Evolutionary conservation across 495 filamentous ascomycete genomes (phyloP).

Genomic region (Neurospora sp.): DNA sequence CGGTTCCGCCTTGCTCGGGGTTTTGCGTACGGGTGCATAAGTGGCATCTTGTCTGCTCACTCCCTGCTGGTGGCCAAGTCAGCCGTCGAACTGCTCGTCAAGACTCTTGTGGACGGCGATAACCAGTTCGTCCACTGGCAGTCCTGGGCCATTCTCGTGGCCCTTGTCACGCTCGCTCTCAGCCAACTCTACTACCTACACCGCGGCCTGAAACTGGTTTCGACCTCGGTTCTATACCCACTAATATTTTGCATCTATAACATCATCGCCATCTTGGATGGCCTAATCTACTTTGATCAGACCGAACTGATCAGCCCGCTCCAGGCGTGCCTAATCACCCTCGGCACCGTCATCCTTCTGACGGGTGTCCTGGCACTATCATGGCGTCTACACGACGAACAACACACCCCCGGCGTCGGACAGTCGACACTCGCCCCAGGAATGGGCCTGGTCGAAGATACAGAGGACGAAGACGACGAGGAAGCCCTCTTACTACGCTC

Average conservation of each 20-base stretch:
- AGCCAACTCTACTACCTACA: constrained; percentile 94
- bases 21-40: constrained; percentile 78
- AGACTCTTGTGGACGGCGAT: constrained; percentile 72
- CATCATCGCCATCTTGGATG: constrained; percentile 95
- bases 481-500: constrained; percentile 27
- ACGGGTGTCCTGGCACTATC: constrained; percentile 83
- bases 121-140: constrained; percentile 98
- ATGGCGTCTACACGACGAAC: constrained; percentile 78
- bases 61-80: constrained; percentile 90
- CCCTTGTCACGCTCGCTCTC: constrained; percentile 71
- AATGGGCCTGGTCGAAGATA: constrained; percentile 57
- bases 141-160: constrained; percentile 87
- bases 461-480: constrained; percentile 45
- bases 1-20: constrained; percentile 75
- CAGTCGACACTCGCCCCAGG: constrained; percentile 58
- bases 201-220: constrained; percentile 83
- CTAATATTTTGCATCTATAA: constrained; percentile 99
- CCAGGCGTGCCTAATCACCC: constrained; percentile 71
- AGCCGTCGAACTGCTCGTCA: constrained; percentile 90
- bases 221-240: constrained; percentile 92
- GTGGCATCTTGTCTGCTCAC: constrained; percentile 90
- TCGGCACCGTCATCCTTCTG: constrained; percentile 81
- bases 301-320: constrained; percentile 62
- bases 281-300: constrained; percentile 93
- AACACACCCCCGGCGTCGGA: constrained; percentile 45